Evolutionary conservation across 225 moss, liverwort and hornwort species (phyloP).

Genomic region (Sphagnum tenellum): DNA sequence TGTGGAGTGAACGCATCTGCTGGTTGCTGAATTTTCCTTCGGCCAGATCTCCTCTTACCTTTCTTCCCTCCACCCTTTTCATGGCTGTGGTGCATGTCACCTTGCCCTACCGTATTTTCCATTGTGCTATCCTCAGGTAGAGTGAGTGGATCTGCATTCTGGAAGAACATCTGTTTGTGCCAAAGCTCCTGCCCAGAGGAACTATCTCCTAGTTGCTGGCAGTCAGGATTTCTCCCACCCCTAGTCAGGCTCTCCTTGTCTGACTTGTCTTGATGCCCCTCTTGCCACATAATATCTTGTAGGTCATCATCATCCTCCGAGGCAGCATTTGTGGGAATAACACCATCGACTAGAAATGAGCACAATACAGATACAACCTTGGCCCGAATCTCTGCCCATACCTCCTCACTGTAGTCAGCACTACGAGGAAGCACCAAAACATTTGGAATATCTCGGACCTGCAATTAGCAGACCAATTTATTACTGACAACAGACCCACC

Average conservation of each 20-base stretch:
- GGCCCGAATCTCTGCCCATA: slow-evolving; percentile 82
- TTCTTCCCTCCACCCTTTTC: slow-evolving; percentile 65
- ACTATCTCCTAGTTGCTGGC: slow-evolving; percentile 46
- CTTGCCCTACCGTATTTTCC: slow-evolving; percentile 45
- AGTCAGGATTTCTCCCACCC: slow-evolving; percentile 25
- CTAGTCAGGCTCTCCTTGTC: slow-evolving; percentile 26
- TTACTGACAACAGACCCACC: too few species aligned
- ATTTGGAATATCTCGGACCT: slow-evolving; percentile 94
- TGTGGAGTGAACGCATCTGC: slow-evolving; percentile 30
- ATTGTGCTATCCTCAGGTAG: slow-evolving; percentile 38
- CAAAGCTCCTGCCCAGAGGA: slow-evolving; percentile 69
- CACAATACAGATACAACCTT: slow-evolving; percentile 70
- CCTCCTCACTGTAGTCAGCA: slow-evolving; percentile 96
- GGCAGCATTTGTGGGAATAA: slow-evolving; percentile 49
- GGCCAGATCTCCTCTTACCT: slow-evolving; percentile 68
- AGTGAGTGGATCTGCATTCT: slow-evolving; percentile 53
- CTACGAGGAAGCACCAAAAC: slow-evolving; percentile 77
- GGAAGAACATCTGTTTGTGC: slow-evolving; percentile 80
- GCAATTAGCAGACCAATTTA: background rate
- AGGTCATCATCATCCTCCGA: slow-evolving; percentile 69
- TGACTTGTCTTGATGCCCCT: slow-evolving; percentile 29
- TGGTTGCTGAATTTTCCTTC: slow-evolving; percentile 52
- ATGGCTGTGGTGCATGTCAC: slow-evolving; percentile 32
- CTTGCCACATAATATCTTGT: slow-evolving; percentile 43
- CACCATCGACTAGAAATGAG: slow-evolving; percentile 64